These are phyloP conservation scores for Fusarium compactum DNA, from an alignment of 2,329 filamentous ascomycete genomes.

Conservation along the genomic window DNA sequence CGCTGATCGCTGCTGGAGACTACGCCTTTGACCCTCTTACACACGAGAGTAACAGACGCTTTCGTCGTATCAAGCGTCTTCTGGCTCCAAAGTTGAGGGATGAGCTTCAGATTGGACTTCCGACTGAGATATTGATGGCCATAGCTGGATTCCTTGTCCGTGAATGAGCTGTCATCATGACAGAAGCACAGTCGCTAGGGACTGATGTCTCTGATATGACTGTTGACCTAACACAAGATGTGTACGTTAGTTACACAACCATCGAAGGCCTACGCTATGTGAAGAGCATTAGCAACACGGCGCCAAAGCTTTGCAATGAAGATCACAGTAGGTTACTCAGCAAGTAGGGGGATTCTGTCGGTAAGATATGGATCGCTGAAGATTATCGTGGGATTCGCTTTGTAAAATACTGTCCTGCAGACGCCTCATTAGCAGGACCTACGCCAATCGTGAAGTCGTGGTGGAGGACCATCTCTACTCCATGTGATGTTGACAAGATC, in stretches of 20 bases:
- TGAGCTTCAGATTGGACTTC: constrained; percentile 9
- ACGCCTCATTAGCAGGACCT: constrained; percentile 4
- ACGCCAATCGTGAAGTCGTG: constrained; percentile 21
- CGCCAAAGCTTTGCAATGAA: neutral
- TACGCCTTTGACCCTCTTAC: constrained; percentile 10
- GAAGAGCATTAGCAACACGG: constrained; percentile 5
- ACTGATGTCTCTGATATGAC: neutral
- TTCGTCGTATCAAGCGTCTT: neutral
- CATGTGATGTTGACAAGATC: neutral
- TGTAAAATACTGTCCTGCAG: constrained; percentile 13
- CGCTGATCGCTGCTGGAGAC: constrained; percentile 19
- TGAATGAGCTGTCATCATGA: constrained; percentile 24
- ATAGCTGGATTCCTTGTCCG: constrained; percentile 25
- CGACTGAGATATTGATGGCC: constrained; percentile 12
- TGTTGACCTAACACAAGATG: constrained; percentile 5
- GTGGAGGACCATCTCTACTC: constrained; percentile 23
- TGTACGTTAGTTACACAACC: constrained; percentile 1
- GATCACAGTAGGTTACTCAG: neutral
- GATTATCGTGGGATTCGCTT: constrained; percentile 24
- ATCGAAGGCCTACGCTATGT: constrained; percentile 28
- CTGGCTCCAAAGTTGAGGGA: constrained; percentile 14
- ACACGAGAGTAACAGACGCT: neutral
- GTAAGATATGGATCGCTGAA: constrained; percentile 31
- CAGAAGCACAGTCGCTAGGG: constrained; percentile 11
- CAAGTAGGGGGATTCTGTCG: neutral